Evolutionary conservation across 352 stramenopile genomes (phyloP).

Genomic region (Phytophthora colocasiae): DNA sequence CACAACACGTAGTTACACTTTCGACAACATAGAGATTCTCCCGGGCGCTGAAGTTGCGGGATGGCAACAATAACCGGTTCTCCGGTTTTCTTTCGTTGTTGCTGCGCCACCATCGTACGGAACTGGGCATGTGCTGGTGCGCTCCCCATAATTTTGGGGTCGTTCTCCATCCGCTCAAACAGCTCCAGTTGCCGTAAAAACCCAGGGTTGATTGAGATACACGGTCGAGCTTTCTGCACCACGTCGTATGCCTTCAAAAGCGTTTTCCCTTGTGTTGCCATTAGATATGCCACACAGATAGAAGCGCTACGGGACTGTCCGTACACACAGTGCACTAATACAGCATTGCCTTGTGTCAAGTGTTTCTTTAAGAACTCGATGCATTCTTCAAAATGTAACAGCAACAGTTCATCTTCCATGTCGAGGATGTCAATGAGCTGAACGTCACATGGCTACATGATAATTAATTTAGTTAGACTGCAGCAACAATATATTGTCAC

Average conservation of each 20-base stretch:
- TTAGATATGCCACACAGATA: conserved; percentile 81
- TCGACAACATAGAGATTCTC: conserved; percentile 46
- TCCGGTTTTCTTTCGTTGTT: conserved; percentile 43
- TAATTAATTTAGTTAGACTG: background rate
- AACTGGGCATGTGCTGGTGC: conserved; percentile 73
- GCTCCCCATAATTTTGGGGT: conserved; percentile 45
- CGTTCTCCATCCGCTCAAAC: conserved; percentile 65
- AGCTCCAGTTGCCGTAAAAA: conserved; percentile 79
- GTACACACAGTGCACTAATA: conserved; percentile 83
- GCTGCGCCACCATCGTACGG: conserved; percentile 51
- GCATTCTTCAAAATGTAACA: conserved; percentile 69
- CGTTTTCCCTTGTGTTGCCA: conserved; percentile 49
- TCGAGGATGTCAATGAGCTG: conserved; percentile 74
- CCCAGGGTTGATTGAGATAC: conserved; percentile 81
- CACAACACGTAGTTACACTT: conserved; percentile 73
- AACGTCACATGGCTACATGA: conserved; percentile 43
- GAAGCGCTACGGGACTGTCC: conserved; percentile 79
- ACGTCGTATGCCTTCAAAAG: conserved; percentile 60
- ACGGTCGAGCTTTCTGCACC: conserved; percentile 67
- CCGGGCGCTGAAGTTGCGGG: conserved; percentile 28
- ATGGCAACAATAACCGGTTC: conserved; percentile 34
- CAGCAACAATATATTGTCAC: background rate
- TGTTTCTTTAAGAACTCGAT: conserved; percentile 48
- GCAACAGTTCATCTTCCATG: conserved; percentile 76
- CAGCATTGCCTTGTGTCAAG: conserved; percentile 14